Percentiles rank a stretch among this genome's conserved stretches.
These are phyloP conservation scores for Rostrohypoxylon terebratum DNA, from an alignment of 495 filamentous ascomycete genomes.

Conservation along the genomic window DNA sequence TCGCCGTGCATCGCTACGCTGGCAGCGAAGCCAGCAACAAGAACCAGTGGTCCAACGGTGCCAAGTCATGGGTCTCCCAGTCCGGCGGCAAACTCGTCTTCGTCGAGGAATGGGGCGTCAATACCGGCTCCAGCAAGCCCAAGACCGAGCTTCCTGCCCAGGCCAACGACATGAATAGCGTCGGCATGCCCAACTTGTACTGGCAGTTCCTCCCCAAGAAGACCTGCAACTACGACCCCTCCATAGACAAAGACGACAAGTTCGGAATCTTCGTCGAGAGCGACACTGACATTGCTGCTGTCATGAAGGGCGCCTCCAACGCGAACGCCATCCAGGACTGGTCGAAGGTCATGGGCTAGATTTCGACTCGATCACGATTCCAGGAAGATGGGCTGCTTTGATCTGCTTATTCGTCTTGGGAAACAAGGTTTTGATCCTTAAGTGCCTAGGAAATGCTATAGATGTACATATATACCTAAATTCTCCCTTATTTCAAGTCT, in stretches of 20 bases:
- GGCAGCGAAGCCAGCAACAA: constrained; percentile 33
- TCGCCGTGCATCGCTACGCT: constrained; percentile 46
- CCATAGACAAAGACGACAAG: constrained; percentile 25
- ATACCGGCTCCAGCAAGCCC: constrained; percentile 20
- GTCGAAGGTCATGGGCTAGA: constrained; percentile 33
- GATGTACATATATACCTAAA: constrained; percentile 18
- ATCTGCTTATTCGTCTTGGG: neutral
- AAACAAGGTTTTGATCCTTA: neutral
- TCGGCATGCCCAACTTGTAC: constrained; percentile 42
- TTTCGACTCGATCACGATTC: neutral
- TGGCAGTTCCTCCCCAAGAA: constrained; percentile 44
- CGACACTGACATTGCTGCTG: constrained; percentile 31
- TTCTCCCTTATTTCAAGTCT: constrained; percentile 18
- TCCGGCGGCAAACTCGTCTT: constrained; percentile 47
- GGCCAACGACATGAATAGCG: constrained; percentile 42
- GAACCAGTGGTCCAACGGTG: constrained; percentile 31
- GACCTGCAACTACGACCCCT: constrained; percentile 41
- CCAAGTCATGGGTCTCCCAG: constrained; percentile 26
- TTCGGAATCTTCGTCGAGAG: constrained; percentile 43
- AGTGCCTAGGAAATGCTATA: neutral
- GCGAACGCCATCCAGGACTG: constrained; percentile 37
- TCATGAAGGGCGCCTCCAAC: constrained; percentile 37
- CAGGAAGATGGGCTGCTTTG: neutral
- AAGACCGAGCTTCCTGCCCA: constrained; percentile 44
- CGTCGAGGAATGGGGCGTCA: constrained; percentile 50